Evolutionary conservation across 768 basidiomycete genomes (phyloP).

Genomic region (Butyriboletus loyo): DNA sequence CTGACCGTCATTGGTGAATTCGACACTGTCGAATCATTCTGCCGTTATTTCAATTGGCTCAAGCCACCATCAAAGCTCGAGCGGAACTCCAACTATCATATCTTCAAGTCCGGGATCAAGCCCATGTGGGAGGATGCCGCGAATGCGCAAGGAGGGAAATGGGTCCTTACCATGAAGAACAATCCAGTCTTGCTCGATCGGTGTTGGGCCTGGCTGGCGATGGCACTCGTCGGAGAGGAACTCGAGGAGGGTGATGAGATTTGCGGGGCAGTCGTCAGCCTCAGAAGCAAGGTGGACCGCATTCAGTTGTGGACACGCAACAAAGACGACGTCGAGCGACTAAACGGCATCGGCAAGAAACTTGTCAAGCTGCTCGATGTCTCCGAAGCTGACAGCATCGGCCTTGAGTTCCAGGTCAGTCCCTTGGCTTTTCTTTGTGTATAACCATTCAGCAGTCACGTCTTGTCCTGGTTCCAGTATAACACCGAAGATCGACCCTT

Average conservation of each 20-base stretch:
- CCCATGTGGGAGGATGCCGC: slow-evolving; percentile 98
- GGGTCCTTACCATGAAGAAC: slow-evolving; percentile 92
- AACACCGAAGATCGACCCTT: slow-evolving; percentile 86
- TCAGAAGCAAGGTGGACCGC: slow-evolving; percentile 82
- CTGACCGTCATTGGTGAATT: slow-evolving; percentile 87
- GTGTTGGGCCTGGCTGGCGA: slow-evolving; percentile 87
- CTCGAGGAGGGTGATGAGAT: slow-evolving; percentile 70
- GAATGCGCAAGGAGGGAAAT: slow-evolving; percentile 92
- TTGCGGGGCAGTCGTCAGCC: slow-evolving; percentile 83
- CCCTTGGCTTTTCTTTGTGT: neutral
- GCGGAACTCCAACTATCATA: slow-evolving; percentile 89
- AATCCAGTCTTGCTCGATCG: slow-evolving; percentile 76
- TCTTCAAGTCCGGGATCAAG: slow-evolving; percentile 92
- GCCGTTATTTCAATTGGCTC: slow-evolving; percentile 92
- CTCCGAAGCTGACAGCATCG: slow-evolving; percentile 79
- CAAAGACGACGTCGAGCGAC: slow-evolving; percentile 80
- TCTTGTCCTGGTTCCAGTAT: slow-evolving; percentile 43
- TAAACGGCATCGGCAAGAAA: slow-evolving; percentile 83
- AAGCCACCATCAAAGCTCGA: slow-evolving; percentile 88
- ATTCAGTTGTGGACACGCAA: slow-evolving; percentile 89
- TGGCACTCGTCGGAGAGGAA: slow-evolving; percentile 77
- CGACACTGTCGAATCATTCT: slow-evolving; percentile 86
- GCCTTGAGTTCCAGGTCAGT: slow-evolving; percentile 86
- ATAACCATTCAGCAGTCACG: neutral
- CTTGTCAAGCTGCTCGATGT: slow-evolving; percentile 81